A percentile compares a stretch with the other conserved stretches of the same genome.
phyloP scores from a whole-genome alignment of 768 basidiomycete genomes.

The Tulasnella calospora region DNA sequence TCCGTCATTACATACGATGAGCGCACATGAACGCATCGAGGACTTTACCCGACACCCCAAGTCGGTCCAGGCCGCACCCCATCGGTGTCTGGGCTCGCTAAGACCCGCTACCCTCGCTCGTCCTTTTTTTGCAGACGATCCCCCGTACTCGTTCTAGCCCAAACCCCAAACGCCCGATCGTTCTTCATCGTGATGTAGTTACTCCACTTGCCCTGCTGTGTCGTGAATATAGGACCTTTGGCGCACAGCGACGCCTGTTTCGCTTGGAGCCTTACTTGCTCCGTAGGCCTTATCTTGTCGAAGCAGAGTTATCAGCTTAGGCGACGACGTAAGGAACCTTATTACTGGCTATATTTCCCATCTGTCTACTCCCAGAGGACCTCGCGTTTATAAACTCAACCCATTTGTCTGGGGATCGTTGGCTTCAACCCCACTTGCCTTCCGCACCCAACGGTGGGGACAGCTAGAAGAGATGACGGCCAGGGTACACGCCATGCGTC shows the following conservation, averaged over 20 bases:
- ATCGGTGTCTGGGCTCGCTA: background rate
- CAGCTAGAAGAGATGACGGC: background rate
- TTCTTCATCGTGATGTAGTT: background rate
- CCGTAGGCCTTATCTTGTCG: background rate
- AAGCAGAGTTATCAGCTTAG: background rate
- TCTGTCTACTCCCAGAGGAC: background rate
- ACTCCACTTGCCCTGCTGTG: background rate
- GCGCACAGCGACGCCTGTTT: background rate
- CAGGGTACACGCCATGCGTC: background rate
- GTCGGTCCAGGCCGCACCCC: background rate
- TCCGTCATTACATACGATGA: background rate
- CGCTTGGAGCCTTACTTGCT: background rate
- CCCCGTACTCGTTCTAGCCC: background rate
- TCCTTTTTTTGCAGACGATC: background rate
- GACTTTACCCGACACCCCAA: constrained; percentile 1
- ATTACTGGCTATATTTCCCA: background rate
- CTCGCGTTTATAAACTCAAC: background rate
- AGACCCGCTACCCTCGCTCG: background rate
- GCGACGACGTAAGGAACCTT: background rate
- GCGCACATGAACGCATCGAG: background rate
- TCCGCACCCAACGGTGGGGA: background rate
- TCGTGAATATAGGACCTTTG: background rate
- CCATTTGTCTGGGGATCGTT: background rate
- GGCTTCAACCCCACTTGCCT: background rate
- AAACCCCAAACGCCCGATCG: background rate